Evolutionary conservation across 768 basidiomycete species (phyloP).

Genomic region (Amanita pseudoporphyria): DNA sequence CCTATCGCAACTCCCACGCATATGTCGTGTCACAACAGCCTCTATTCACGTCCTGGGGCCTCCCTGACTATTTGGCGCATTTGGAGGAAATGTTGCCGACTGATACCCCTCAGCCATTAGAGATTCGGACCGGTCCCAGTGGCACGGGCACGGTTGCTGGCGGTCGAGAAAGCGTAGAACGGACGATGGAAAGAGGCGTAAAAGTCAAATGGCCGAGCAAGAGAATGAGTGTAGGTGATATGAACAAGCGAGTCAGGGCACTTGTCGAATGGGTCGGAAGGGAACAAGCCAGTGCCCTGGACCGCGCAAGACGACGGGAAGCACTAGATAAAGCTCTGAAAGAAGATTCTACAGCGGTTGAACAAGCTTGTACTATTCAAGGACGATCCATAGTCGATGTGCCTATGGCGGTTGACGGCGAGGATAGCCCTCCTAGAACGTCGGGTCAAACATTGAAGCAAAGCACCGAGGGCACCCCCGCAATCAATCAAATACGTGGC

Average conservation of each 20-base stretch:
- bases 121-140: constrained; percentile 44
- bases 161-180: constrained; percentile 47
- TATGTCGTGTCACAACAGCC: constrained; percentile 74
- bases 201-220: constrained; percentile 92
- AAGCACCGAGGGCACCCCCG: constrained; percentile 8
- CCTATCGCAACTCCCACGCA: constrained; percentile 72
- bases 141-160: constrained; percentile 17
- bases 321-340: constrained; percentile 51
- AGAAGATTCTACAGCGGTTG: constrained; percentile 16
- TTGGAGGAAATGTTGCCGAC: constrained; percentile 78
- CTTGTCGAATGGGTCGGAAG: constrained; percentile 92
- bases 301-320: constrained; percentile 59
- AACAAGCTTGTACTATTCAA: constrained; percentile 6
- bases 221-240: constrained; percentile 92
- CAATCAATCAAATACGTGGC: constrained; percentile 17
- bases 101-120: constrained; percentile 62
- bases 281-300: constrained; percentile 69
- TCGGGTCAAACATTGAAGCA: constrained; percentile 5
- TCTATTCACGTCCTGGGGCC: constrained; percentile 76
- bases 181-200: constrained; percentile 64
- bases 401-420: constrained; percentile 22
- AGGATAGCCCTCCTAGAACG: constrained; percentile 5
- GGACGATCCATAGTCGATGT: constrained; percentile 13
- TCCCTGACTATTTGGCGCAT: constrained; percentile 90
- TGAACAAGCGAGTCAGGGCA: constrained; percentile 89